Evolutionary conservation across 441 rosid genomes (phyloP).

Genomic region (Euphorbia celastroides): DNA sequence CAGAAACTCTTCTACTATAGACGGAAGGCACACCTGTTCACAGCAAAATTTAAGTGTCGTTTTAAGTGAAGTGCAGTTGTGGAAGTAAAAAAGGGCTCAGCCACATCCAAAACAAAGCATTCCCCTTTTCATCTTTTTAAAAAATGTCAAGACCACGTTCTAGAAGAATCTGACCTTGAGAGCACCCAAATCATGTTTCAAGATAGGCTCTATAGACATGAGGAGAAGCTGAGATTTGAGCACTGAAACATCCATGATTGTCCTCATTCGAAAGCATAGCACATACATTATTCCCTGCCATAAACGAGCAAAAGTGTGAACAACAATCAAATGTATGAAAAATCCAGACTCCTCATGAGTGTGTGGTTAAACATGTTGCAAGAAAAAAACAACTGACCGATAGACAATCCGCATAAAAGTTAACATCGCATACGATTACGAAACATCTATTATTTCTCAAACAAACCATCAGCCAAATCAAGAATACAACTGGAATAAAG

Average conservation of each 20-base stretch:
- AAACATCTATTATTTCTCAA: too few species aligned
- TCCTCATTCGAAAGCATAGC: constrained; percentile 83
- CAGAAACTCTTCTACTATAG: constrained; percentile 75
- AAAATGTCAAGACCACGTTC: neutral
- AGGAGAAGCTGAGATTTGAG: constrained; percentile 48
- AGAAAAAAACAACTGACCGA: neutral
- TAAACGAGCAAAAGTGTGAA: neutral
- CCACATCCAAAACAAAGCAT: neutral
- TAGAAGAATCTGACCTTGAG: constrained; percentile 42
- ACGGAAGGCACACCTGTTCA: constrained; percentile 74
- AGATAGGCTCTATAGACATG: constrained; percentile 54
- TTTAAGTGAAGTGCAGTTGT: neutral
- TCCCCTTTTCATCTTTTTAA: neutral
- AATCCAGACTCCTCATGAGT: neutral
- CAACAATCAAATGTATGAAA: neutral
- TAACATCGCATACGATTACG: too few species aligned
- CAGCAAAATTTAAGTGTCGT: neutral
- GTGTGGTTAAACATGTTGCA: neutral
- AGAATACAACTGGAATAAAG: too few species aligned
- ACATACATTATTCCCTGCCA: constrained; percentile 78
- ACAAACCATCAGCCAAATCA: too few species aligned
- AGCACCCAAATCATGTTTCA: constrained; percentile 60
- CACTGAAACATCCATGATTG: constrained; percentile 58
- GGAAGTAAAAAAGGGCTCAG: neutral
- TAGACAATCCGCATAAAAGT: neutral